Percentiles rank a stretch among this genome's conserved stretches.
Conservation (phyloP, 2,329 filamentous ascomycete species). For the Xylaria sp. region DNA sequence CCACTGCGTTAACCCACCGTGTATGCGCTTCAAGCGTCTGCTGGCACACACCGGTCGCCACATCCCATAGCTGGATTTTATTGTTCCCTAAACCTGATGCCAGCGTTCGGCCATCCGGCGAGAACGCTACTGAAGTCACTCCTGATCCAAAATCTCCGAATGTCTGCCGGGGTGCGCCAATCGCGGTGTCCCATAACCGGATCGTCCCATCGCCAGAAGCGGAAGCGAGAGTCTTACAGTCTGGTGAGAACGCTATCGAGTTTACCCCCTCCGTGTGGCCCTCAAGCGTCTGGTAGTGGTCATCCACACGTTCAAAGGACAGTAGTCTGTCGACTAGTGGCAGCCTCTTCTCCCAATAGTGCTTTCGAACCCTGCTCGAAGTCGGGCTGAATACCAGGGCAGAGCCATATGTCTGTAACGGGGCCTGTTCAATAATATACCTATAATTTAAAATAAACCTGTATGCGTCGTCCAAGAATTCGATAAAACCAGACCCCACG, state of each 20-base stretch:
- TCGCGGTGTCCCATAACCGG: not conserved
- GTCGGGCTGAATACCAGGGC: constrained; percentile 6
- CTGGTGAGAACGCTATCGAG: not conserved
- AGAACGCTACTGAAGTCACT: not conserved
- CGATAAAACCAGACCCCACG: not conserved
- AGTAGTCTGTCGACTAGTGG: not conserved
- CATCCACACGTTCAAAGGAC: not conserved
- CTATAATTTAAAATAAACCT: not conserved
- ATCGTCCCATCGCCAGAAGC: not conserved
- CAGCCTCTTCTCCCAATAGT: not conserved
- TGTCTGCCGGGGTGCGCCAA: not conserved
- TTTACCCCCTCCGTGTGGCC: not conserved
- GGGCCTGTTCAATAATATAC: not conserved
- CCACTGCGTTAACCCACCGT: not conserved
- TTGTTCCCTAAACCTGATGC: not conserved
- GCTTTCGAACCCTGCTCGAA: not conserved
- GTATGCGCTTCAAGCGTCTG: not conserved
- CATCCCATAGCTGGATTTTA: not conserved
- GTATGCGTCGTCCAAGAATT: not conserved
- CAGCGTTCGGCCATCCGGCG: not conserved
- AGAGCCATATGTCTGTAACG: constrained; percentile 4
- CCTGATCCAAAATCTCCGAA: not conserved
- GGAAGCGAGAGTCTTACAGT: not conserved
- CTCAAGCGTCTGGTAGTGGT: not conserved
- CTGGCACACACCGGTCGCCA: not conserved